phyloP scores from a whole-genome alignment of 179 eudicot genomes.

The Beta corolliflora region DNA sequence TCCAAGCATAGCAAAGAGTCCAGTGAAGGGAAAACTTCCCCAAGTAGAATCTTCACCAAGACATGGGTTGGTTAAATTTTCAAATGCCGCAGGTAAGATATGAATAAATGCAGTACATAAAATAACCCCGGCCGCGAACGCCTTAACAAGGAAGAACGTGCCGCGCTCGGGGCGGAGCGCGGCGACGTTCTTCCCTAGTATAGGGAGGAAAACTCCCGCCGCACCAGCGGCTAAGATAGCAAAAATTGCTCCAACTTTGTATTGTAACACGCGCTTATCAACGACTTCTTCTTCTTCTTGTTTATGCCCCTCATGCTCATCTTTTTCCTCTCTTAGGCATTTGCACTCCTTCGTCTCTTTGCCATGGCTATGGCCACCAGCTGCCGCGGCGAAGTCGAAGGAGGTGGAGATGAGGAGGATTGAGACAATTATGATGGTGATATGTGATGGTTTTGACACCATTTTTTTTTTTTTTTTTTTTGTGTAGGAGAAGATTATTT shows the following conservation, averaged over 20 bases:
- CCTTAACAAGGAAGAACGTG: conserved; percentile 60
- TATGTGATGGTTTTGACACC: not conserved
- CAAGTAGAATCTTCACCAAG: conserved; percentile 36
- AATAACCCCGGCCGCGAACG: conserved; percentile 78
- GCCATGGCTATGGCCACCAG: not conserved
- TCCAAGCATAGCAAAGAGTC: conserved; percentile 60
- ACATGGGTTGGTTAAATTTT: conserved; percentile 52
- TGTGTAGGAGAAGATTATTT: not conserved
- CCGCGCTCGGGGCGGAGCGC: conserved; percentile 48
- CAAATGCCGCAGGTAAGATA: conserved; percentile 67
- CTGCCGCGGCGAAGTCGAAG: not conserved
- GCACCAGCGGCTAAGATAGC: conserved; percentile 49
- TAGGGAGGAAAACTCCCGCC: conserved; percentile 59
- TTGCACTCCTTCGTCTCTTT: conserved; percentile 26
- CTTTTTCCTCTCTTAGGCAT: conserved; percentile 10
- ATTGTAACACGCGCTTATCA: not conserved
- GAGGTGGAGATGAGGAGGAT: not conserved
- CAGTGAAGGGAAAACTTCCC: conserved; percentile 54
- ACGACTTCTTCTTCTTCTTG: not conserved
- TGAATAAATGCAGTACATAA: conserved; percentile 66
- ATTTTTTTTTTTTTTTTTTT: not conserved
- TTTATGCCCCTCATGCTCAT: not conserved
- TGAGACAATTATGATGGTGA: not conserved
- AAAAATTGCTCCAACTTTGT: conserved; percentile 28
- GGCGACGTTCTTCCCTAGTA: conserved; percentile 45